Percentiles rank a stretch among this genome's conserved stretches.
Conservation (phyloP, 169 alveolate genomes). For the Perkinsus olseni region DNA sequence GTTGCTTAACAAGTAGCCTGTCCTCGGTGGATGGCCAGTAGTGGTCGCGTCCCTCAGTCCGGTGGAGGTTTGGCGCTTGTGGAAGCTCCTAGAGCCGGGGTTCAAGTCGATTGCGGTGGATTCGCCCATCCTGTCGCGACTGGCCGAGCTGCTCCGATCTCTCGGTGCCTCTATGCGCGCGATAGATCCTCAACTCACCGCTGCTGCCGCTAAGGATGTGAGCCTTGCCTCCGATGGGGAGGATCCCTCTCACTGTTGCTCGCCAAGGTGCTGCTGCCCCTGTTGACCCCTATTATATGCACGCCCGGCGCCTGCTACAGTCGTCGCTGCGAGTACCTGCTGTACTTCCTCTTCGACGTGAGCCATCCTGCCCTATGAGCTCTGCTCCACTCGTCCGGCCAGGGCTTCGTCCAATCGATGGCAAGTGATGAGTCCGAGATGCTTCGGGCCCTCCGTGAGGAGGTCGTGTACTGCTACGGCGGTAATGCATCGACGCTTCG, state of each 20-base stretch:
- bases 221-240: background rate
- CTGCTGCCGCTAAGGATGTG: background rate
- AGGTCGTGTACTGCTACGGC: background rate
- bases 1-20: no score
- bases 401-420: background rate
- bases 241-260: background rate
- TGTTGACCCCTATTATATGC: background rate
- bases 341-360: background rate
- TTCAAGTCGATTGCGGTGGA: background rate
- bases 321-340: background rate
- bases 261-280: background rate
- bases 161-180: background rate
- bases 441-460: background rate
- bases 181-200: background rate
- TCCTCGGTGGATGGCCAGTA: background rate
- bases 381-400: background rate
- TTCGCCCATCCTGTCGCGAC: background rate
- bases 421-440: background rate
- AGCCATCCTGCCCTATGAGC: background rate
- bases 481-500: background rate
- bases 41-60: background rate
- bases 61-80: background rate
- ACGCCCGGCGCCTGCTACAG: background rate
- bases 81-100: background rate
- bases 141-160: background rate